A percentile compares a stretch with the other conserved stretches of the same genome.
Conservation (phyloP, 306 rosid genomes). For the Alnus glutinosa region DNA sequence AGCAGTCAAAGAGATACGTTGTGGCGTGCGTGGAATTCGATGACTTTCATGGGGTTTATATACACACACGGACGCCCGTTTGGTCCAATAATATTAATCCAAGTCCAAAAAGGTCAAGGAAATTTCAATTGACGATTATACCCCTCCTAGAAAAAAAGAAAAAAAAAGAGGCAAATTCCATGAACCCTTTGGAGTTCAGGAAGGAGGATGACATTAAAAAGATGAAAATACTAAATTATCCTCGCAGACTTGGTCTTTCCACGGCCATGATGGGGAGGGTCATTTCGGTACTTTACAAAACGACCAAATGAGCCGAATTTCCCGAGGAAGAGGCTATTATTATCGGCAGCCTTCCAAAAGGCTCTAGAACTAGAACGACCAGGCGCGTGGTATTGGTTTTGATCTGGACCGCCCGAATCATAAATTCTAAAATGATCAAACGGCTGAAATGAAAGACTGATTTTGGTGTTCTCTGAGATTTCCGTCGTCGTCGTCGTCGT, state of each 20-base stretch:
- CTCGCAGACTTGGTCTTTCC: too few relatives aligned
- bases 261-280: neutral
- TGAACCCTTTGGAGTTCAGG: too few relatives aligned
- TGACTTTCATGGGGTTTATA: neutral
- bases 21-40: neutral
- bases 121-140: neutral
- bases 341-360: neutral
- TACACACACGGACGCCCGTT: neutral
- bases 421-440: neutral
- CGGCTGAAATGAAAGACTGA: neutral
- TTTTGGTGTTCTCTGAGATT: neutral
- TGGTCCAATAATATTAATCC: neutral
- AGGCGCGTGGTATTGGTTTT: neutral
- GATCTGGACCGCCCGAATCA: neutral
- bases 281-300: neutral
- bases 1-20: neutral
- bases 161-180: too few relatives aligned
- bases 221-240: neutral
- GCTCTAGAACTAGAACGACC: neutral
- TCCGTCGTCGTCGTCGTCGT: neutral
- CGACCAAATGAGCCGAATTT: neutral
- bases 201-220: too few relatives aligned
- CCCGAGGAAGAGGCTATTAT: neutral
- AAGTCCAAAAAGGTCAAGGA: too few relatives aligned
- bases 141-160: neutral